These are phyloP conservation scores for Groenewaldozyma salmanticensis DNA, from an alignment of 805 yeast genomes.

Conservation along the genomic window DNA sequence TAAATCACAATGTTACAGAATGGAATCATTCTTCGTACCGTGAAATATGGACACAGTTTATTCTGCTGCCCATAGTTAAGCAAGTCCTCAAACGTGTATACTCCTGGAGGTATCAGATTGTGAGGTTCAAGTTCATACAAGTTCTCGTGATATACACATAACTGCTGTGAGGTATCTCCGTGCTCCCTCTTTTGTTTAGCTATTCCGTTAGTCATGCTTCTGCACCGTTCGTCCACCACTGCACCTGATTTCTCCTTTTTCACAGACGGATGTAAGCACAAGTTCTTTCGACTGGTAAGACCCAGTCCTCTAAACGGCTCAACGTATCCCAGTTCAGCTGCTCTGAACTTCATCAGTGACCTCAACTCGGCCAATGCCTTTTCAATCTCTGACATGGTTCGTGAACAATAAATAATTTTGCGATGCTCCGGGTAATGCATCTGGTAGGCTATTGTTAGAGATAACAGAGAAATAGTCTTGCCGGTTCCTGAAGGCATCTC, in stretches of 20 bases:
- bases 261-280: slow-evolving; percentile 84
- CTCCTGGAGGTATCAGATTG: slow-evolving; percentile 84
- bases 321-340: slow-evolving; percentile 69
- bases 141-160: slow-evolving; percentile 89
- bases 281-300: slow-evolving; percentile 84
- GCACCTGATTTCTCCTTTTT: slow-evolving; percentile 83
- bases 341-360: slow-evolving; percentile 76
- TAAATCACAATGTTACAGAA: slow-evolving; percentile 85
- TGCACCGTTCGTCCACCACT: slow-evolving; percentile 91
- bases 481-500: slow-evolving; percentile 99
- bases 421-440: slow-evolving; percentile 87
- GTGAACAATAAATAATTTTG: slow-evolving; percentile 93
- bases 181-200: slow-evolving; percentile 56
- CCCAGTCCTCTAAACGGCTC: slow-evolving; percentile 95
- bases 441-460: slow-evolving; percentile 91
- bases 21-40: slow-evolving; percentile 96
- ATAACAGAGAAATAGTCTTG: slow-evolving; percentile 83
- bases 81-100: slow-evolving; percentile 83
- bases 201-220: slow-evolving; percentile 89
- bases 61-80: slow-evolving; percentile 65
- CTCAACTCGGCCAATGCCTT: slow-evolving; percentile 90
- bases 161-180: slow-evolving; percentile 46
- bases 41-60: slow-evolving; percentile 91
- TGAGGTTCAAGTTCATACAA: slow-evolving; percentile 79
- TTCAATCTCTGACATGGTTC: slow-evolving; percentile 99